Evolutionary conservation across 495 filamentous ascomycete species (phyloP), one percentile per base, ranked within the genome.

Genomic region (Aspergillus kassunensis): DNA sequence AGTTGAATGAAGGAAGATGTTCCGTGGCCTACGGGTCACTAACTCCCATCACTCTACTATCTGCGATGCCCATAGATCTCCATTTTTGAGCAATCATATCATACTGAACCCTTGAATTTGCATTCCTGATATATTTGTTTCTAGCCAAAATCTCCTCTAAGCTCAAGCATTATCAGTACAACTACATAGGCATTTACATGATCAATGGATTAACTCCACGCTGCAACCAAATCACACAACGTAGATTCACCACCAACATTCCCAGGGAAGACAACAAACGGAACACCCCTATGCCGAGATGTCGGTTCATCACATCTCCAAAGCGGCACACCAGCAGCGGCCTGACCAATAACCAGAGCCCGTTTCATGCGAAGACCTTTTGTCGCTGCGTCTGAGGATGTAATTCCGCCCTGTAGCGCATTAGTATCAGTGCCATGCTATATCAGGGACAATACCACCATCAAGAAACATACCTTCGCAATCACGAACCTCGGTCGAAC

Each of bases 181-280:
- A 8, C 24, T 3, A 20, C 9, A 19, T 6, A 30, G 16, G 18
- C 34, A 36, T 7, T 29, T 11, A 29, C 5, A 11, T 11, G 27
- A 15, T 20, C 19, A 36, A 5, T 45, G n/a, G n/a, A n/a, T 55
- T 43, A 73, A 44, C 57, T 59, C 71, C 71, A 74, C 1, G 58
- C 64, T 41, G 62, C 66, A 15, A 72, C 71, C 33, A 74, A 24
- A 4, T 70, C 64, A 58, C 64, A 66, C n/a, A 74, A 55, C 20
- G 77, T 76, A 47, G 64, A 58, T 46, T 79, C 76, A 7, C 67
- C 68, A 20, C 78, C 79, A 11, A 80, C 78, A 64, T 81, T 81
- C 10, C 77, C 79, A n/a, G 79, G 79, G 45, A 81, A 81, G 0
- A 80, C 77, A 11, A 80, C 74, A 60, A 70, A 80, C 12, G 76